Evolutionary conservation across 2,329 filamentous ascomycete genomes (phyloP).

Genomic region (Aspergillus ochraceus): DNA sequence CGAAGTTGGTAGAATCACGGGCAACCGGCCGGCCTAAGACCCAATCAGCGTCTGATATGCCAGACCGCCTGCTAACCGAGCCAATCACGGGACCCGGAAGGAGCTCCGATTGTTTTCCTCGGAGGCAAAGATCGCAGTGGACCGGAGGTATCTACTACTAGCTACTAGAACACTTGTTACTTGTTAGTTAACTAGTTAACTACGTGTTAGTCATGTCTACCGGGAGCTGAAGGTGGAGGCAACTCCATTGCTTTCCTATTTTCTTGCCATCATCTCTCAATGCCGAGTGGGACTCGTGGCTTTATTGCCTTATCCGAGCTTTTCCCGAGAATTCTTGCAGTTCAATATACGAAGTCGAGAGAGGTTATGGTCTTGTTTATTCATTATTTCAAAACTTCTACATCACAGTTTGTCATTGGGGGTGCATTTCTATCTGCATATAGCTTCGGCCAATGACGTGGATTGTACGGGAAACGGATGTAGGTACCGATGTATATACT

Average conservation of each 20-base stretch:
- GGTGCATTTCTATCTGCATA: no score
- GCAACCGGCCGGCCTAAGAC: not conserved
- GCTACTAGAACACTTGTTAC: no score
- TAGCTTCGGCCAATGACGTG: no score
- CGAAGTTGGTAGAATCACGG: conserved; percentile 39
- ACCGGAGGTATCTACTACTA: not conserved
- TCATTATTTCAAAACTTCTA: no score
- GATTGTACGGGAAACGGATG: no score
- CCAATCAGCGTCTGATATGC: no score
- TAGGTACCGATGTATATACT: no score
- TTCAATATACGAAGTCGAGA: not conserved
- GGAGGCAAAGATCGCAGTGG: not conserved
- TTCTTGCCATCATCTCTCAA: not conserved
- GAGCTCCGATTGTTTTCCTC: not conserved
- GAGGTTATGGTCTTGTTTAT: no score
- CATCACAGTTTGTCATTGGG: no score
- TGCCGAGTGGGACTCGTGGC: not conserved
- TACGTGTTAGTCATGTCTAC: no score
- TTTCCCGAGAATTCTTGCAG: not conserved
- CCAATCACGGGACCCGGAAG: conserved; percentile 1
- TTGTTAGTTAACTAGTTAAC: not conserved
- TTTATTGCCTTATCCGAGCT: not conserved
- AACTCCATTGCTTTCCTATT: not conserved
- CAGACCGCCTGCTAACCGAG: conserved; percentile 19
- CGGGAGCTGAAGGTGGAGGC: not conserved